Evolutionary conservation across 495 filamentous ascomycete species (phyloP).

Genomic region (Daldinia decipiens): DNA sequence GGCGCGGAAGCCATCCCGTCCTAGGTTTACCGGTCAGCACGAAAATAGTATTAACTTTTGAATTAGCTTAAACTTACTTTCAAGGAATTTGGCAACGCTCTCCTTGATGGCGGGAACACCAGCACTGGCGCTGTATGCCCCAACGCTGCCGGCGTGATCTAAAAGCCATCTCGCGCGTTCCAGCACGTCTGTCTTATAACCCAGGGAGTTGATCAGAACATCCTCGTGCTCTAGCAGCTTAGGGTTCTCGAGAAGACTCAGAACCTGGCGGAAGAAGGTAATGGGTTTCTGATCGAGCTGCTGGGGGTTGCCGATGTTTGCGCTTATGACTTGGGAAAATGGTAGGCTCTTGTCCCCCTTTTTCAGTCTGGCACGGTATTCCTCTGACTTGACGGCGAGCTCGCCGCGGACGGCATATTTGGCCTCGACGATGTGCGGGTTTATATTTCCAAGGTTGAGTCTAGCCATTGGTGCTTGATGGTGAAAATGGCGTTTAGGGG

Average conservation of each 20-base stretch:
- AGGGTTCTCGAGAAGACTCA: constrained; percentile 94
- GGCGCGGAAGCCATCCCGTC: constrained; percentile 86
- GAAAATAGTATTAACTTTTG: not conserved
- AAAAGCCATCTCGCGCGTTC: constrained; percentile 83
- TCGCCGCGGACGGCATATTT: constrained; percentile 98
- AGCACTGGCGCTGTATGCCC: constrained; percentile 95
- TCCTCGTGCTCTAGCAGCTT: constrained; percentile 80
- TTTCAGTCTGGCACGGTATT: constrained; percentile 77
- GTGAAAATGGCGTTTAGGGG: constrained; percentile 37
- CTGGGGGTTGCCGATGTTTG: constrained; percentile 99
- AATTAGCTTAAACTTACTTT: constrained; percentile 62
- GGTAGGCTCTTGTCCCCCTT: constrained; percentile 71
- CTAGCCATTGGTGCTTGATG: constrained; percentile 65
- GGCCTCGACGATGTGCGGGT: constrained; percentile 81
- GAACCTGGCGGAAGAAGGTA: constrained; percentile 97
- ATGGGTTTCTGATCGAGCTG: constrained; percentile 99
- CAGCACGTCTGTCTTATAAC: constrained; percentile 88
- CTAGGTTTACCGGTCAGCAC: constrained; percentile 50
- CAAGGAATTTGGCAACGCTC: constrained; percentile 91
- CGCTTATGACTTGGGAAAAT: constrained; percentile 89
- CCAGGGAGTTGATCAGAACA: constrained; percentile 71
- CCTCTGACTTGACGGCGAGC: constrained; percentile 88
- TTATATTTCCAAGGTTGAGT: constrained; percentile 89
- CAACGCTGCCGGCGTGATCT: constrained; percentile 85
- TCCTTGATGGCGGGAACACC: constrained; percentile 85